phyloP scores from a whole-genome alignment of 768 basidiomycete genomes.

The Rhizopogon sp. region DNA sequence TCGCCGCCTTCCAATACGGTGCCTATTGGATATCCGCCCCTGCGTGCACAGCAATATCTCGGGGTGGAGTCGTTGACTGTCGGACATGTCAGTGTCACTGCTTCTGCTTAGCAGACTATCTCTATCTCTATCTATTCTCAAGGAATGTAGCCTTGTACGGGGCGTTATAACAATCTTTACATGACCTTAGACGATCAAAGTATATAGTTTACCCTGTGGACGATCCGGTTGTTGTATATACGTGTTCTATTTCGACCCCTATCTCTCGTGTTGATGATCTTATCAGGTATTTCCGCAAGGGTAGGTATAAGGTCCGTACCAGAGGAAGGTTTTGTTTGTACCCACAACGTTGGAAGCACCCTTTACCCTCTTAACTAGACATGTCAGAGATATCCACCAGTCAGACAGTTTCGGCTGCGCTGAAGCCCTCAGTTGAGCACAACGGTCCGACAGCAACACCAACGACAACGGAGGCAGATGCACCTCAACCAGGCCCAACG shows the following conservation, averaged over 20 bases:
- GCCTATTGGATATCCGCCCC: conserved; percentile 10
- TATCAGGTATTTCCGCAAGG: background rate
- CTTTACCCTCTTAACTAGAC: background rate
- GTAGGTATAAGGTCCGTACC: background rate
- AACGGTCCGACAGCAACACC: background rate
- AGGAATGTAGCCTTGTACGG: background rate
- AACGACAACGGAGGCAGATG: background rate
- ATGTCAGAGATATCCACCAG: background rate
- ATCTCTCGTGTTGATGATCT: background rate
- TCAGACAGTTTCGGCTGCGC: background rate
- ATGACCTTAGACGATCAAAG: background rate
- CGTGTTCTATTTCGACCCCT: background rate
- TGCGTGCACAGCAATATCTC: conserved; percentile 1
- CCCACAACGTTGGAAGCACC: background rate
- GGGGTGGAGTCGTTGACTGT: conserved; percentile 6
- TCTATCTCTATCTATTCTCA: conserved; percentile 19
- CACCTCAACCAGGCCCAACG: conserved; percentile 2
- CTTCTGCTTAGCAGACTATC: conserved; percentile 10
- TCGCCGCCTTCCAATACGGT: conserved; percentile 14
- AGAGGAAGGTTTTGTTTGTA: background rate
- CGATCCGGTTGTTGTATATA: background rate
- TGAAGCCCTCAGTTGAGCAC: conserved; percentile 1
- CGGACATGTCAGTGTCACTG: conserved; percentile 5
- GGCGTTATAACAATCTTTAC: background rate
- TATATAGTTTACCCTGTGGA: background rate